Conservation (phyloP, 225 moss, liverwort and hornwort species). For the Climacium dendroides region DNA sequence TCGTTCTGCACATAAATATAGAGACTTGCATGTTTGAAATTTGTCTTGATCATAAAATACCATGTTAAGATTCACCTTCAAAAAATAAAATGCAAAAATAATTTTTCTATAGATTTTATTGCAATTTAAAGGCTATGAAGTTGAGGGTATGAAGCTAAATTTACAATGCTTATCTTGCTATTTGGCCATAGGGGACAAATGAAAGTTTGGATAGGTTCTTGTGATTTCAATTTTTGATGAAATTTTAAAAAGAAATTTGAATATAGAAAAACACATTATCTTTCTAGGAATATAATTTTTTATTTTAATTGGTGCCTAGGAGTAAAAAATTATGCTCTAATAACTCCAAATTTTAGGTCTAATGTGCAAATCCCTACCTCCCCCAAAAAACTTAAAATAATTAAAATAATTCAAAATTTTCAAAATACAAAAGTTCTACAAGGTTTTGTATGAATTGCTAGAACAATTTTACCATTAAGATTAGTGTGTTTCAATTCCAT, state of each 20-base stretch:
- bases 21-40: no score
- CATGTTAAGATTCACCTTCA: no score
- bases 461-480: neutral
- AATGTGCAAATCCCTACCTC: fast-evolving
- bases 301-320: fast-evolving
- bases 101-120: no score
- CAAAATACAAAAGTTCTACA: neutral
- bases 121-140: no score
- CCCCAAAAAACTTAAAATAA: no score
- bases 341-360: no score
- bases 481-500: neutral
- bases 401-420: no score
- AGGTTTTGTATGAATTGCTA: neutral
- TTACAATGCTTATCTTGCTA: fast-evolving
- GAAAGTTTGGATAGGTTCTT: neutral
- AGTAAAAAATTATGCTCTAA: neutral
- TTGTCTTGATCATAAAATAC: no score
- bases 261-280: neutral
- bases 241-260: neutral
- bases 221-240: neutral
- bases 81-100: no score
- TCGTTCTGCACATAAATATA: no score
- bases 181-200: no score
- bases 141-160: no score
- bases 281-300: neutral